Percentiles rank a stretch among this genome's conserved stretches.
Conservation (phyloP, 352 stramenopile genomes). For the Nothophytophthora sp. region DNA sequence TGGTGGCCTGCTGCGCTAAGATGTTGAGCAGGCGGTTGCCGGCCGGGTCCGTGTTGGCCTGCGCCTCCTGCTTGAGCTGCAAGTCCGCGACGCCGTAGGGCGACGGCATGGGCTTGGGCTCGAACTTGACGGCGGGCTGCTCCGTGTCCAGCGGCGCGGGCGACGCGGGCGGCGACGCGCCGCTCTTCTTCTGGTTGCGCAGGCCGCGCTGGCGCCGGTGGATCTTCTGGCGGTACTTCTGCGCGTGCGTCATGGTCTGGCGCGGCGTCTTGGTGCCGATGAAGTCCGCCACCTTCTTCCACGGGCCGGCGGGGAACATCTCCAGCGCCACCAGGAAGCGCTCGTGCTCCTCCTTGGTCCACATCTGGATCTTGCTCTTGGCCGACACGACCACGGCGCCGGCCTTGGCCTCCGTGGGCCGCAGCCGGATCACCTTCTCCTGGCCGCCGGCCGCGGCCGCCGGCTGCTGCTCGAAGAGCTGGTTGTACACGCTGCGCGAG, state of each 20-base stretch:
- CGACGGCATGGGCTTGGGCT: conserved; percentile 42
- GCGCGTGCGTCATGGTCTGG: conserved; percentile 92
- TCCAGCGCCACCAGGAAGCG: conserved; percentile 83
- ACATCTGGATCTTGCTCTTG: conserved; percentile 88
- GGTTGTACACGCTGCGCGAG: conserved; percentile 82
- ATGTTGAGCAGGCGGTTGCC: conserved; percentile 67
- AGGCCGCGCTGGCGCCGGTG: conserved; percentile 67
- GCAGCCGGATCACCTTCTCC: conserved; percentile 76
- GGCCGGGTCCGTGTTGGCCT: conserved; percentile 14
- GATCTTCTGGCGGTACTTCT: conserved; percentile 88
- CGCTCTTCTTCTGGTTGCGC: conserved; percentile 74
- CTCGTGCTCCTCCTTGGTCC: conserved; percentile 87
- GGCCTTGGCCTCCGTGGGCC: conserved; percentile 77
- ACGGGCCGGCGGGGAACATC: conserved; percentile 82
- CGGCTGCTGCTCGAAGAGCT: conserved; percentile 73
- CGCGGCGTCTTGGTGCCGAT: conserved; percentile 88
- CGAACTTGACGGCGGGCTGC: conserved; percentile 31
- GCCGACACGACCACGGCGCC: conserved; percentile 76
- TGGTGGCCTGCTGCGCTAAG: conserved; percentile 58
- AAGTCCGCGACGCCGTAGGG: conserved; percentile 65
- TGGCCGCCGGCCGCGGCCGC: conserved; percentile 28
- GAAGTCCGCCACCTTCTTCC: conserved; percentile 86
- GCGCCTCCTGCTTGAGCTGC: conserved; percentile 41
- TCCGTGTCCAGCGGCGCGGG: conserved; percentile 21
- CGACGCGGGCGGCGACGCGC: conserved; percentile 7